Percentiles rank a stretch among this genome's conserved stretches.
phyloP scores from a whole-genome alignment of 2,329 filamentous ascomycete species.

The Sphaceloma murrayae region DNA sequence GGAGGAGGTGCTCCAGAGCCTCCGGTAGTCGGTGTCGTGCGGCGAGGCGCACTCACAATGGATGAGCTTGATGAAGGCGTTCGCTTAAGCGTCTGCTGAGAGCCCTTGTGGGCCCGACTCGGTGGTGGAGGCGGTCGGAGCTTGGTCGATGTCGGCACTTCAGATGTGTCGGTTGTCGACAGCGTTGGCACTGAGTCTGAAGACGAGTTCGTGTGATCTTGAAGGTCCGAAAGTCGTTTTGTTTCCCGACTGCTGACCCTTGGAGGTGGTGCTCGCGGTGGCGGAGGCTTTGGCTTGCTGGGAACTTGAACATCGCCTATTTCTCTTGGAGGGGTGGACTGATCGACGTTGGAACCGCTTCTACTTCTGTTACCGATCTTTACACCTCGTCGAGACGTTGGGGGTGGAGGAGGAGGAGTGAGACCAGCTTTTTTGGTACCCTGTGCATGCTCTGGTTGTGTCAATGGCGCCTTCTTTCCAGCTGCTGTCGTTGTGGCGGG shows the following conservation, averaged over 20 bases:
- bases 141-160: neutral
- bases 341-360: slow-evolving; percentile 11
- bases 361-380: slow-evolving; percentile 1
- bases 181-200: slow-evolving; percentile 1
- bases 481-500: neutral
- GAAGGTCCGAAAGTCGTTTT: neutral
- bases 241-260: slow-evolving; percentile 3
- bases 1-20: slow-evolving; percentile 7
- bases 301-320: neutral
- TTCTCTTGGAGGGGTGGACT: neutral
- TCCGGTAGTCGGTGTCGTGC: slow-evolving; percentile 1
- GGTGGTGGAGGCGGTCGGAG: slow-evolving; percentile 9
- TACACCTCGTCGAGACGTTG: slow-evolving; percentile 3
- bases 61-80: slow-evolving; percentile 15
- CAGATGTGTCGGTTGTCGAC: neutral
- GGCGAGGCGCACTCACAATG: neutral
- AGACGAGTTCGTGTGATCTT: slow-evolving; percentile 1
- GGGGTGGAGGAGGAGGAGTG: slow-evolving; percentile 1
- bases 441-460: neutral
- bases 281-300: slow-evolving; percentile 8
- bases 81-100: slow-evolving; percentile 4
- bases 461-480: neutral
- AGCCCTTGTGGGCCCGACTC: neutral
- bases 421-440: neutral
- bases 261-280: slow-evolving; percentile 11